Evolutionary conservation across 495 filamentous ascomycete species (phyloP), one percentile per base, ranked within the genome.

Genomic region (Daldinia vernicosa): DNA sequence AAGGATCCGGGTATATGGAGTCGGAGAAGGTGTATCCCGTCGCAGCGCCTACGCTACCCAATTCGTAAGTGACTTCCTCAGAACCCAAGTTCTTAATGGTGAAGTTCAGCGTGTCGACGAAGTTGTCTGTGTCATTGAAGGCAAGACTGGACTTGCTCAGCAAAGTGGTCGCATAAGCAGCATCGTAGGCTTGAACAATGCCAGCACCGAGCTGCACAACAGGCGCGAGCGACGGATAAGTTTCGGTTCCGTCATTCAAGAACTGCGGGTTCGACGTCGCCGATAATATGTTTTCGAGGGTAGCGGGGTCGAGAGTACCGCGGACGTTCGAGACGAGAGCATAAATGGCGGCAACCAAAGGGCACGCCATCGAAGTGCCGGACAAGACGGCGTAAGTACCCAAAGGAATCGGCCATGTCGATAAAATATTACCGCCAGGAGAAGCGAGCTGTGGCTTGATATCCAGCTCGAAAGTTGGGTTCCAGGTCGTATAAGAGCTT

Each of bases 311-410:
- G 55, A 83, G 79, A 60, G 81, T 85, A 8, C 81, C 79, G 28
- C 85, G 82, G 32, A 79, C 80, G 22, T 83, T 77, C 22, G 80
- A 83, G 57, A 88, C 70, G 22, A 89, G 82, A 6, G 87, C 87
- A 61, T 83, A 84, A 64, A 85, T 78, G 30, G 82, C 86, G 6
- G 87, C 87, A 6, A 83, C 81, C 39, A 86, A 77, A 3, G 87
- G 87, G 71, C 86, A 86, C 19, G 87, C 82, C 87, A 89, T 89
- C 26, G 87, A 89, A 1, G 87, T 89, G 37, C 87, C 87, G 17
- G 82, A 85, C 4, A 87, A 77, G 19, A 89, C 80, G 19, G 80
- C 85, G 60, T 88, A 88, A 2, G 82, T 77, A 32, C 87, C 87
- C 15, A 82, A 70, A 12, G 80, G 77, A 0, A 84, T 72, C 11